Evolutionary conservation across 257 asterid genomes (phyloP), one percentile per base, ranked within the genome.

Genomic region (Ajuga chamaepitys): DNA sequence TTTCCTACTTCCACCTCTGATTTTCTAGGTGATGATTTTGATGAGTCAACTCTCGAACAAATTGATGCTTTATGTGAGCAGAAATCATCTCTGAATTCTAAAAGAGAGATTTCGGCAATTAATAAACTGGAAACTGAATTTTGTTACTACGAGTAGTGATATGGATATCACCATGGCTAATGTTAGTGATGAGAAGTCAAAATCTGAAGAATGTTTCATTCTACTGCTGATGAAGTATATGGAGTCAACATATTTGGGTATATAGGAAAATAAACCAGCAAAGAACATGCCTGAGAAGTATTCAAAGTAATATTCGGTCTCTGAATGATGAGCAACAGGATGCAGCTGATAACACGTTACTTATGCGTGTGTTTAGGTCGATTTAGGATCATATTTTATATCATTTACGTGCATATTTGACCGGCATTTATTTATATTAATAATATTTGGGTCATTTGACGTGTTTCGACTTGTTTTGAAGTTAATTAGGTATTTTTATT

Each of bases 241-340:
- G 75, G 42, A 67, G 71, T 60, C 60, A 59, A 72, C 40, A 65
- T 48, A 16, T 56, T n/a, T 73, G 71, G 67, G 55, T 50, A 72
- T 65, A 28, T 67, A 68, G 46, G 80, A 70, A 16, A 72, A 69
- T 56, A 54, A 63, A 65, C 67, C 38, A 41, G 41, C 70, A 45
- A 64, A 79, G 58, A 46, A 66, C 77, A 89, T 93, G 96, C 97
- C 99, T 21, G 94, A 77, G 58, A 95, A 86, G 73, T 89, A 81
- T 78, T 74, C 81, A 48, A n/a, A 81, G 76, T 68, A 87, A 89
- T 70, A 77, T 93, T 51, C 74, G 62, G 64, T 83, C 95, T 40
- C 80, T 93, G 64, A 93, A 88, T 72, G 96, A 87, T 67, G 78
- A 81, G 88, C 97, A 93, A 80, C 85, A 70, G 79, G 97, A 89